Evolutionary conservation across 2,329 filamentous ascomycete genomes (phyloP), one percentile per base, ranked within the genome.

Genomic region (Aspergillus tanneri): DNA sequence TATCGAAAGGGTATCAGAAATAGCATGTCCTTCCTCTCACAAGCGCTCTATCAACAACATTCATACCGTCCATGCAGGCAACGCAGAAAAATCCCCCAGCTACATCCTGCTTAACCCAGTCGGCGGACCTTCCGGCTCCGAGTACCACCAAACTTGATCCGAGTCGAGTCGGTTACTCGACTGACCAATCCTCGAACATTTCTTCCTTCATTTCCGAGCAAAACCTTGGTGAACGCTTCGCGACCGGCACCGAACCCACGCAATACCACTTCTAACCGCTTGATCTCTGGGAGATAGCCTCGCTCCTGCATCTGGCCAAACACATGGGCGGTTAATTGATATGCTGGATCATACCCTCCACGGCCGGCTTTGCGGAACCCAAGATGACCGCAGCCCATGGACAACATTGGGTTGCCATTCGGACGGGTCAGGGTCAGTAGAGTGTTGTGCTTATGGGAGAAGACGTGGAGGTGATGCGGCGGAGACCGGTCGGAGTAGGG

Each of bases 141-240:
- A 30, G 88, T 89, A 65, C 93, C 95, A 73, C 91, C 93, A 77
- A 97, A 96, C 78, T 99, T 99, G 71, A 97, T 72, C 63, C 87
- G 87, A 46, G 92, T 97, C 32, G 83, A 79, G 73, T 99, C 93
- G 24, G 88, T 84, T 52, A 99, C 87, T 60, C 84, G 85, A 34
- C 83, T 77, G 57, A 99, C 87, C 74, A 87, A 84, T 24, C 80
- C 76, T 58, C 90, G 82, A 57, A 97, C 72, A 60, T 83, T 69
- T 65, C 82, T 84, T 48, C 93, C 93, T 69, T 99, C 92, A 18
- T 79, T 84, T 27, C 92, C 91, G 70, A 99, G 74, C 49, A 99
- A 73, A 5, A 91, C 88, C 79, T 97, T 99, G 46, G 85, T 85
- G 44, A 90, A 87, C 1, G 93, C 93, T 62, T 97, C 91, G 59